Base-by-base conservation (phyloP, 768 basidiomycete genomes). In the Psilocybe cubensis region DNA sequence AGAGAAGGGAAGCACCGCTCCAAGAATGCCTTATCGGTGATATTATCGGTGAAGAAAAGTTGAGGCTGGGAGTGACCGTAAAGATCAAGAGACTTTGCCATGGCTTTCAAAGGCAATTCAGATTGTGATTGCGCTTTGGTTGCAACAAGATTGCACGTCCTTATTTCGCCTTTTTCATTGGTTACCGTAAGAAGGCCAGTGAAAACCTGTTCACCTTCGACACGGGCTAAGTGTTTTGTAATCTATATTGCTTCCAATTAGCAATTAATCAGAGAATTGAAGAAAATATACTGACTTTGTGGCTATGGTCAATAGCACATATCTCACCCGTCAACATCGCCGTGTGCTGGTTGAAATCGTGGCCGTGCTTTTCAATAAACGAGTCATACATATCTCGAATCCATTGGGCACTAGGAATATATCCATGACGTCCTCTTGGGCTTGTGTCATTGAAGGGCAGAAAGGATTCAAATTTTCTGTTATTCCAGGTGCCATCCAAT, bases 91-190 rank as follows among this genome's bases (percentile, higher is more conserved):
- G 70, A 72, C 3, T 63, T 47, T 0, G 49, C 50, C 33, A 75
- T 68, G 8, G 41, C 25, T 4, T 21, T 35, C 0, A 77, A 59
- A 0, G 69, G 68, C 1, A 62, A 55, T 23, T 68, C 67, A 44
- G 64, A 72, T 28, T 76, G 68, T 0, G 62, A 57, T 38, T 76
- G 74, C 0, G 72, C 60, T 54, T 74, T 77, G 0, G 72, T 74
- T 2, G 71, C 63, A 10, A 66, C 64, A 38, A 66, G 47, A 14
- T 50, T 42, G 23, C 57, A 57, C 3, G 48, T 23, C 2, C 54
- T 54, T n/a, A 69, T 64, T 43, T 72, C 63, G 0, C 62, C 66
- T 10, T 66, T 56, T 31, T 71, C 58, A 56, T 72, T 72, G 7
- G 66, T 68, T 3, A 66, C 61, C 6, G 66, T 68, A n/a, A 68